Percentiles rank a stretch among this genome's conserved stretches.
Evolutionary conservation across 768 basidiomycete genomes (phyloP).

Genomic region (Podaxis rugospora): DNA sequence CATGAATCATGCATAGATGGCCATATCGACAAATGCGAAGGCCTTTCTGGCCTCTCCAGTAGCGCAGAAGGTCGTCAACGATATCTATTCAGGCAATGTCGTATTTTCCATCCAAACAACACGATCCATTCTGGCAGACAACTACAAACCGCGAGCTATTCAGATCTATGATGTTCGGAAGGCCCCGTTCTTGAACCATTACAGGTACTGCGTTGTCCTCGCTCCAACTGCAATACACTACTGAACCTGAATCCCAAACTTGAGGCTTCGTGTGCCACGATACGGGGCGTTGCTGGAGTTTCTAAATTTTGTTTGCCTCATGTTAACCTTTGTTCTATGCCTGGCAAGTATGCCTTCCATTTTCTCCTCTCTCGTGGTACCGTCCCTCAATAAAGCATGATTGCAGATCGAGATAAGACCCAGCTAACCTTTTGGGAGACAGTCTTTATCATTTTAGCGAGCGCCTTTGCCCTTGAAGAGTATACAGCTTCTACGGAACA

Average conservation of each 20-base stretch:
- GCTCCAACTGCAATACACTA: neutral
- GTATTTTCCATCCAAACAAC: constrained; percentile 57
- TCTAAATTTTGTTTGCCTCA: constrained; percentile 64
- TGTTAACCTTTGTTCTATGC: constrained; percentile 69
- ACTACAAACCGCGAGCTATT: constrained; percentile 78
- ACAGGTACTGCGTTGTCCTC: constrained; percentile 40
- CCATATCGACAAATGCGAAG: constrained; percentile 83
- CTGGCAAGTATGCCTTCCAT: constrained; percentile 54
- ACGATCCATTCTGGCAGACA: constrained; percentile 82
- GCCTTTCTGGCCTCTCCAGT: constrained; percentile 78
- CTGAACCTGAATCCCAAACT: constrained; percentile 4
- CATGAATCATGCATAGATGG: constrained; percentile 51
- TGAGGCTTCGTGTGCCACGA: constrained; percentile 73
- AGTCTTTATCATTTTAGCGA: constrained; percentile 70
- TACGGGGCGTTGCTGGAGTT: constrained; percentile 79
- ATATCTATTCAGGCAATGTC: constrained; percentile 81
- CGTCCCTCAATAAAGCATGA: neutral
- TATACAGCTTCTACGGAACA: constrained; percentile 86
- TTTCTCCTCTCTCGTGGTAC: neutral
- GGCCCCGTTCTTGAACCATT: constrained; percentile 80
- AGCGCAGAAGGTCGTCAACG: constrained; percentile 82
- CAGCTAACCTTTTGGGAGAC: constrained; percentile 58
- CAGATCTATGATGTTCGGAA: constrained; percentile 65
- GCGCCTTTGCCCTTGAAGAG: constrained; percentile 80
- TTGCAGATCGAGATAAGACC: constrained; percentile 51